Base-by-base conservation (phyloP, 192 early-diverging fungal genomes). In the Coemansia sp. region DNA sequence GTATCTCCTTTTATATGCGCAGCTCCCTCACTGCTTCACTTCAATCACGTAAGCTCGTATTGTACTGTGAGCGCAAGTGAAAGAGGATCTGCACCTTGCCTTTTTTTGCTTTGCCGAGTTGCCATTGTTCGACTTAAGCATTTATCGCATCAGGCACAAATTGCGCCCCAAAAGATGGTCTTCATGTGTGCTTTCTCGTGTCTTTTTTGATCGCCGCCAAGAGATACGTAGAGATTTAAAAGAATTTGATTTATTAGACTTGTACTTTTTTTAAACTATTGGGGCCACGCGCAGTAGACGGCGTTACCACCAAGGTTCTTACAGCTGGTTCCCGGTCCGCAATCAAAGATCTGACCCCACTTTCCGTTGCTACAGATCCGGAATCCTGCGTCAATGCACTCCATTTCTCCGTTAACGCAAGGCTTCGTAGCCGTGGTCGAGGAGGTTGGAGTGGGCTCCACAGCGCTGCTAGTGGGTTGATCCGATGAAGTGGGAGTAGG, bases 231-330 rank as follows among this genome's bases (percentile, higher is more conserved):
- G 24, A 27, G 24, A 27, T 27, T 27, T 27, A 27, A 27, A 27
- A 27, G 0, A 27, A 27, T 27, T 27, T 27, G 24, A 27, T 27
- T 27, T 27, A 27, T 27, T 27, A 27, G 24, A 27, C 24, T n/a
- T n/a, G 24, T 27, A 27, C 24, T 27, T 27, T 27, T 27, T 51
- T 50, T 51, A 29, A 29, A 17, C 54, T 31, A n/a, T 17, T 59
- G 42, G n/a, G 54, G 56, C 57, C 59, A 68, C 39, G 39, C 67
- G 46, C 67, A 68, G 36, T 61, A 36, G 67, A 68, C 56, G 33
- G 56, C 44, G 29, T 68, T 51, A 9, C 56, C 67, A 11, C 45
- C 53, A 9, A 54, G 37, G 21, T 45, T 27, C 57, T 61, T 61
- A 54, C 67, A 68, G 1, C 9, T 46, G 44, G 56, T 50, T 45